A percentile compares a stretch with the other conserved stretches of the same genome.
phyloP scores from a whole-genome alignment of 139 green algal genomes.

The Medakamo hakoo region DNA sequence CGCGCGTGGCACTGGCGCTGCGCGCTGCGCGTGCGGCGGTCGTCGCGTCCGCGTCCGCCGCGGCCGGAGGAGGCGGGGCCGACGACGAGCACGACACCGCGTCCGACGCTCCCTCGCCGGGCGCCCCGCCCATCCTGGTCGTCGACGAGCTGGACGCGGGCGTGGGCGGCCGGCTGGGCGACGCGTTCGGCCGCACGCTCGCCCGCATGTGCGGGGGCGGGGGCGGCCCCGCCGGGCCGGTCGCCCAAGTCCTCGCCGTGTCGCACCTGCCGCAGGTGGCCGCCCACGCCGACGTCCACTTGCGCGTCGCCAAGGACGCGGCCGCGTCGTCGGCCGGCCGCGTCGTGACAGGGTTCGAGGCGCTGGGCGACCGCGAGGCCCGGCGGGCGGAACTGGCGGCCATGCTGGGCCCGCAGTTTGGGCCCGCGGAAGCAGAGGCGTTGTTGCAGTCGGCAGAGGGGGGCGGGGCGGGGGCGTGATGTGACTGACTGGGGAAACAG shows the following conservation, averaged over 20 bases:
- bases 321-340: constrained; percentile 8
- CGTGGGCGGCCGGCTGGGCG: constrained; percentile 46
- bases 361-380: constrained; percentile 14
- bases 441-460: too few relatives aligned
- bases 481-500: too few relatives aligned
- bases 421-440: too few relatives aligned
- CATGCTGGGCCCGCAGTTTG: constrained; percentile 55
- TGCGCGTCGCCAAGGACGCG: constrained; percentile 38
- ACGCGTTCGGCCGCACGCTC: constrained; percentile 41
- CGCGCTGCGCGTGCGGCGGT: constrained; percentile 52
- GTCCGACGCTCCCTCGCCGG: neutral
- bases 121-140: constrained; percentile 35
- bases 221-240: neutral
- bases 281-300: constrained; percentile 44
- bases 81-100: neutral
- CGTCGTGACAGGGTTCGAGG: constrained; percentile 26
- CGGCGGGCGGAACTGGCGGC: constrained; percentile 40
- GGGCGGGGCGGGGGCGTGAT: too few relatives aligned
- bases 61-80: neutral
- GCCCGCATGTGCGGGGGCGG: constrained; percentile 24
- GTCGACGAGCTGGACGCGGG: constrained; percentile 69
- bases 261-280: constrained; percentile 71
- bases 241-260: constrained; percentile 63
- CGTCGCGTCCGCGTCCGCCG: constrained; percentile 2
- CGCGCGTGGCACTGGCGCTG: constrained; percentile 67